Evolutionary conservation across 139 green algal species (phyloP).

Genomic region (Chlorella ohadii): DNA sequence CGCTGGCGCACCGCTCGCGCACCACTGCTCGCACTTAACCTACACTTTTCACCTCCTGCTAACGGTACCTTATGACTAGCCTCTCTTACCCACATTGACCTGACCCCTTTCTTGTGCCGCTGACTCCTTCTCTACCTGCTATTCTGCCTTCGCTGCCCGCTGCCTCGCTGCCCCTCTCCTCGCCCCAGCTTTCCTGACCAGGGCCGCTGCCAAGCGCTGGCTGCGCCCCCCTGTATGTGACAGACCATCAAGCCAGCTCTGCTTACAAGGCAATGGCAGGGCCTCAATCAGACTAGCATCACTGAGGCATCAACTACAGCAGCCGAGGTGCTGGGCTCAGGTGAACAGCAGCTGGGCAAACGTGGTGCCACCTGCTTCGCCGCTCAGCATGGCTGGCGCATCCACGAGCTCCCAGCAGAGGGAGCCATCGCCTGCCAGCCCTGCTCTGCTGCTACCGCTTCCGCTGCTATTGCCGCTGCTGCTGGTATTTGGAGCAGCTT

Average conservation of each 20-base stretch:
- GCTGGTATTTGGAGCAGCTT: background rate
- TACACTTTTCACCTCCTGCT: too few relatives aligned
- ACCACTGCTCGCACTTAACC: background rate
- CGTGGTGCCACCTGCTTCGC: too few relatives aligned
- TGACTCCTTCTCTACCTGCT: background rate
- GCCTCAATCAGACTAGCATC: too few relatives aligned
- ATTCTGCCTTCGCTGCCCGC: background rate
- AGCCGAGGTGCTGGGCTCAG: too few relatives aligned
- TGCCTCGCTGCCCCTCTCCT: background rate
- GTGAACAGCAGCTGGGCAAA: background rate
- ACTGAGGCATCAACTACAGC: too few relatives aligned
- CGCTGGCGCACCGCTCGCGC: background rate
- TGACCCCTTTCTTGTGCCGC: too few relatives aligned
- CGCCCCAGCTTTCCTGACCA: background rate
- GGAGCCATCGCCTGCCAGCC: too few relatives aligned
- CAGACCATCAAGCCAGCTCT: background rate
- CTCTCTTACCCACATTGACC: background rate
- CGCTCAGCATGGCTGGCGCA: too few relatives aligned
- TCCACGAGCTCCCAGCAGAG: too few relatives aligned
- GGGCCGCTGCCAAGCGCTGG: slow-evolving; percentile 11
- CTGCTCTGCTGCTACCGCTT: too few relatives aligned
- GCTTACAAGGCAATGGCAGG: background rate
- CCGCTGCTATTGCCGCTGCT: too few relatives aligned
- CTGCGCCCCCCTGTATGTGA: background rate
- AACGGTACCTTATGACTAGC: too few relatives aligned